Conservation (phyloP, 148 eudicot genomes). For the Vaccinium corymbosum region DNA sequence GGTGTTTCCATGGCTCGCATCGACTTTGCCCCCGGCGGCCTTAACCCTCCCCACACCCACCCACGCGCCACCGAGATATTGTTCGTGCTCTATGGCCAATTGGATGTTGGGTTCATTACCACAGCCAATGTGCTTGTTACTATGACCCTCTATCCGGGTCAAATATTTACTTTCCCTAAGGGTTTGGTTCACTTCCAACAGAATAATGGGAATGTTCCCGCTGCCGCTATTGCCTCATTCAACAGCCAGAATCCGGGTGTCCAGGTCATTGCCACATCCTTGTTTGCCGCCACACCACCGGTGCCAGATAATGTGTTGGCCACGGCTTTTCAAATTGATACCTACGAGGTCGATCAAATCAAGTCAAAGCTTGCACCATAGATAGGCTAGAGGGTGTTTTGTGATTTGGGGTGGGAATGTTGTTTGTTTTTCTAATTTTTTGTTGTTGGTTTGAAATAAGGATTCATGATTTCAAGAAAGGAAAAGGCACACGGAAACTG, state of each 20-base stretch:
- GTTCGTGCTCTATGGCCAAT: too few relatives aligned
- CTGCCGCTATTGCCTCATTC: slow-evolving; percentile 35
- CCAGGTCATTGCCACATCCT: neutral
- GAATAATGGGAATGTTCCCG: slow-evolving; percentile 31
- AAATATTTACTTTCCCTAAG: too few relatives aligned
- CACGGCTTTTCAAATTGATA: neutral
- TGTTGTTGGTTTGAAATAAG: neutral
- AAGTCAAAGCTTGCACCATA: too few relatives aligned
- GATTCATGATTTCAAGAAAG: neutral
- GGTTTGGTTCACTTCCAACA: slow-evolving; percentile 19
- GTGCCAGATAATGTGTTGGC: slow-evolving; percentile 20
- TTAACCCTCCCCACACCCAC: too few relatives aligned
- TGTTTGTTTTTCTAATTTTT: neutral
- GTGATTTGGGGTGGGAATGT: neutral
- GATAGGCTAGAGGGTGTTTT: neutral
- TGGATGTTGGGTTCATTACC: too few relatives aligned
- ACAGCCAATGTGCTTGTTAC: too few relatives aligned
- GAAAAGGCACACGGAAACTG: too few relatives aligned
- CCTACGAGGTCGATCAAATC: too few relatives aligned
- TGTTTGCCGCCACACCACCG: slow-evolving; percentile 16
- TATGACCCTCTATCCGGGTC: too few relatives aligned
- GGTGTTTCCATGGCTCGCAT: too few relatives aligned
- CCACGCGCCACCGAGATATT: too few relatives aligned
- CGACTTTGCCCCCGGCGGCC: too few relatives aligned
- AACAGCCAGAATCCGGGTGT: slow-evolving; percentile 41